These are phyloP conservation scores for Yamadazyma olivae DNA, from an alignment of 805 yeast species.

Conservation along the genomic window DNA sequence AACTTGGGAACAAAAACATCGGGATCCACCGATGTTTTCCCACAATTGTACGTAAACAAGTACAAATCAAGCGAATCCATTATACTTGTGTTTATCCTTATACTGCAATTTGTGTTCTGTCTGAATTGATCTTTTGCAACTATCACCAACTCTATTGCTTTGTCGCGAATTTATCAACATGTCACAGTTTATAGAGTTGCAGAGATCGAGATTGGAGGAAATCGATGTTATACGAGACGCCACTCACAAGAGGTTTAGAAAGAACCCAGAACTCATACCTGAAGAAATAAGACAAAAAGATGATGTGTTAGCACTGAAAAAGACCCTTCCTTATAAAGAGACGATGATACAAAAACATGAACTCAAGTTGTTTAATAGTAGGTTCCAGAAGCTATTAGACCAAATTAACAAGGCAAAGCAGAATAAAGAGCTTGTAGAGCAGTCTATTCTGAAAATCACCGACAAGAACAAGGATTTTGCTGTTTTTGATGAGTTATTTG, in stretches of 20 bases:
- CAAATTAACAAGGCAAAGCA: constrained; percentile 8
- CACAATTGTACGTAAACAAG: constrained; percentile 56
- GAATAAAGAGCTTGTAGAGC: constrained; percentile 3
- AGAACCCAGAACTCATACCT: constrained; percentile 57
- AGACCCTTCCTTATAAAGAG: constrained; percentile 48
- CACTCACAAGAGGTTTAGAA: constrained; percentile 54
- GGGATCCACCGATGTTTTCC: constrained; percentile 39
- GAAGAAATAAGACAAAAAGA: constrained; percentile 12
- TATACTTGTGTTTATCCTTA: no score
- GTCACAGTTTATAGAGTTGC: constrained; percentile 31
- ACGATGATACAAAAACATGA: constrained; percentile 67
- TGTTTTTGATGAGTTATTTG: constrained; percentile 7
- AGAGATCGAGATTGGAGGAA: constrained; percentile 50
- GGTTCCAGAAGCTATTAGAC: constrained; percentile 31
- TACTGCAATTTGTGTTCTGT: no score
- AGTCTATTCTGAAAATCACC: constrained; percentile 4
- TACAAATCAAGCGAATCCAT: constrained; percentile 17
- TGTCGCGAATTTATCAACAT: constrained; percentile 9
- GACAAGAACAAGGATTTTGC: constrained; percentile 7
- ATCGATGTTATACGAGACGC: constrained; percentile 71
- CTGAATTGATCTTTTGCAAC: no score
- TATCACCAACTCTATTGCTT: constrained; percentile 2
- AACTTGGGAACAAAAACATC: constrained; percentile 28
- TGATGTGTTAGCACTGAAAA: constrained; percentile 13
- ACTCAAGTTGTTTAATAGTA: constrained; percentile 46